Evolutionary conservation across 805 yeast genomes (phyloP), one percentile per base, ranked within the genome.

Genomic region (Starmerella vaccinii): DNA sequence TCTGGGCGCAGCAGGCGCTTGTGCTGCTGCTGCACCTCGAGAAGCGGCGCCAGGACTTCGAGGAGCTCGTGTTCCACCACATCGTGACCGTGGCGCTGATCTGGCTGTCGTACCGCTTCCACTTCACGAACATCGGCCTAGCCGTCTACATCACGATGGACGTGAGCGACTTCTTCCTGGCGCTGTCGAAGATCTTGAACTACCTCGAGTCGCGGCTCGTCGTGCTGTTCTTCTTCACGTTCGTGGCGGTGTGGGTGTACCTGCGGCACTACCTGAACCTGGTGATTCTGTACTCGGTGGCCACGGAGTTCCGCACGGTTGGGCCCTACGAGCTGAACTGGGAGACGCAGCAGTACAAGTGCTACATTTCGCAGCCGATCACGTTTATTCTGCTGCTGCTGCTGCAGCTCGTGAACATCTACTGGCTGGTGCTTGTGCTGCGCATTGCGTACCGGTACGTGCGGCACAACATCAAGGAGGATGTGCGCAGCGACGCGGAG

Each of bases 1-100:
- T 87, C 68, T 92, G 99, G 99, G 80, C 88, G 21, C 99, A 92
- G 71, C 98, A 92, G 69, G 81, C 94, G 1, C 80, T 84, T 37
- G 84, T 92, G 29, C 72, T 92, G 56, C 69, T 79, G 42, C 73
- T 92, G 56, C 95, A 84, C 66, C 74, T 92, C 54, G 99, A 92
- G 68, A 86, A 86, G 66, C 97, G 96, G 51, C 77, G 99, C 67
- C 89, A 88, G 68, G 99, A 92, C 66, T 89, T 81, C 69, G 71
- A 80, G 60, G 98, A 92, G 68, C 76, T 92, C 54, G 85, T 90
- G 35, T 80, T 86, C 67, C 99, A 92, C 68, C 99, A 92, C 66
- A 76, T 92, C 55, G 80, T 92, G 56, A 92, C 99, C 23, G 80
- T 92, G 65, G 77, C 87, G 4, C 76, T 92, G 59, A 88, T 92